These are phyloP conservation scores for Posidonia australis DNA, from an alignment of 106 monocot genomes.

Conservation along the genomic window DNA sequence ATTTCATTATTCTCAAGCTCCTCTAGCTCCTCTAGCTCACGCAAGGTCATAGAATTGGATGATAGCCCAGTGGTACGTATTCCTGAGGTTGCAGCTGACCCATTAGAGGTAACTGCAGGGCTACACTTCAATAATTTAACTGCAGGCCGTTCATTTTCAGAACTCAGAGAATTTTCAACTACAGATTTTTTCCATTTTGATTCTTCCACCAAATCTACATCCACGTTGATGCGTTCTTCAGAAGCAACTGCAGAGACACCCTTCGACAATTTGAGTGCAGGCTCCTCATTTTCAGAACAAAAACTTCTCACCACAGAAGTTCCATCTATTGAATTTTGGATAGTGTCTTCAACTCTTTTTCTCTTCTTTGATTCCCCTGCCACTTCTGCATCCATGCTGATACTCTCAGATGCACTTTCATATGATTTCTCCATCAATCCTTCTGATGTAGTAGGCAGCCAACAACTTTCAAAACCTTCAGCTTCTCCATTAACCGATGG, in stretches of 20 bases:
- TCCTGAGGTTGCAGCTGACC: background rate
- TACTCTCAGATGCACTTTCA: slow-evolving; percentile 8
- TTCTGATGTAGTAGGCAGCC: slow-evolving; percentile 2
- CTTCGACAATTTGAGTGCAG: background rate
- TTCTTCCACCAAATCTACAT: background rate
- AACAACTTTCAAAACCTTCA: slow-evolving; percentile 10
- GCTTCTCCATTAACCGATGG: slow-evolving; percentile 6
- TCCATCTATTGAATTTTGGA: slow-evolving; percentile 8
- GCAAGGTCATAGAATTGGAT: slow-evolving; percentile 3
- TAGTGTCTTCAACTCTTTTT: slow-evolving; percentile 19
- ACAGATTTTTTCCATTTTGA: background rate
- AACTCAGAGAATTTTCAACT: background rate
- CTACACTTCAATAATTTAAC: slow-evolving; percentile 10
- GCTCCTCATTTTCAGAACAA: background rate
- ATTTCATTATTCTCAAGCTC: slow-evolving; percentile 36
- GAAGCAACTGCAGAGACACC: background rate
- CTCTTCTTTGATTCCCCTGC: slow-evolving; percentile 27
- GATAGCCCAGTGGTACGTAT: slow-evolving; percentile 12
- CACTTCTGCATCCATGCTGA: slow-evolving; percentile 8
- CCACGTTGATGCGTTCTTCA: background rate
- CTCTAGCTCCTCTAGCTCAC: slow-evolving; percentile 25
- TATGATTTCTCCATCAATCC: background rate
- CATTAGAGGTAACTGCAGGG: background rate
- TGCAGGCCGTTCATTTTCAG: background rate
- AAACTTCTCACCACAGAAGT: slow-evolving; percentile 1